phyloP scores from a whole-genome alignment of 192 early-diverging fungal species.

The Backusella parvicylindrica region DNA sequence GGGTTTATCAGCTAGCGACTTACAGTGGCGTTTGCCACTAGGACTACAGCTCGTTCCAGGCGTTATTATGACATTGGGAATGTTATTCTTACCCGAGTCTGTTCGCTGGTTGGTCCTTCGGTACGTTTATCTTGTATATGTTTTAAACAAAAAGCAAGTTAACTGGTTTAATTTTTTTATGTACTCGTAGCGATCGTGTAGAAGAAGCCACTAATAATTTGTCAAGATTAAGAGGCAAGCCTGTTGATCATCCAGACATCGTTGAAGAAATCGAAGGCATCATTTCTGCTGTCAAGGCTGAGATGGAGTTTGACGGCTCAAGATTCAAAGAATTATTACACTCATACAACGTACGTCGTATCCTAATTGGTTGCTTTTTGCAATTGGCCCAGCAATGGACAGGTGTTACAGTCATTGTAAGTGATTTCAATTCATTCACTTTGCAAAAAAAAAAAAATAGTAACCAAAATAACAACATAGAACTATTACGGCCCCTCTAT shows the following conservation, averaged over 20 bases:
- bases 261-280: neutral
- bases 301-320: neutral
- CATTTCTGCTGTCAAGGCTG: neutral
- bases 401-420: neutral
- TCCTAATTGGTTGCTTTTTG: neutral
- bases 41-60: conserved; percentile 19
- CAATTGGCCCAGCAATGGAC: conserved; percentile 7
- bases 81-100: conserved; percentile 8
- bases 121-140: neutral
- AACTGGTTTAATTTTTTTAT: neutral
- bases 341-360: neutral
- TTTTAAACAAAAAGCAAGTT: neutral
- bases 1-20: conserved; percentile 1
- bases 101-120: conserved; percentile 8
- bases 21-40: conserved; percentile 17
- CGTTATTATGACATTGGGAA: neutral
- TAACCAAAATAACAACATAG: neutral
- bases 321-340: conserved; percentile 3
- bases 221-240: neutral
- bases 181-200: neutral
- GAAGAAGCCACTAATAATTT: neutral
- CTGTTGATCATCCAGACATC: neutral
- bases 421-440: neutral
- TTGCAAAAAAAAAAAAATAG: neutral
- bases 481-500: neutral